These are phyloP conservation scores for Kwoniella shandongensis DNA, from an alignment of 768 basidiomycete genomes.

Conservation along the genomic window DNA sequence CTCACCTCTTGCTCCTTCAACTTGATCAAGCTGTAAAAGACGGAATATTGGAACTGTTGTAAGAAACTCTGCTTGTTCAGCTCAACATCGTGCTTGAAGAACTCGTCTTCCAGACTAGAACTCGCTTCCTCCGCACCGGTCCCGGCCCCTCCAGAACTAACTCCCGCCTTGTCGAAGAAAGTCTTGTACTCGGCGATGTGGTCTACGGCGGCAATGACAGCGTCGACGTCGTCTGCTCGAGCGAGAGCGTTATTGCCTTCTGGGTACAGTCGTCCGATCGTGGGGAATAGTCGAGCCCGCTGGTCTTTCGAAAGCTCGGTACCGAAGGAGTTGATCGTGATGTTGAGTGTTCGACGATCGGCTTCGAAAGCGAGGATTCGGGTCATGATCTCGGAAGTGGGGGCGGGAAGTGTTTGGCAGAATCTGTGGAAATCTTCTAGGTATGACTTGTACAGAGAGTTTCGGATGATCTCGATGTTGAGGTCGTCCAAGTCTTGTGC, in stretches of 20 bases:
- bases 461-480: slow-evolving; percentile 99
- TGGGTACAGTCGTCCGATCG: slow-evolving; percentile 89
- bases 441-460: slow-evolving; percentile 98
- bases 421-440: slow-evolving; percentile 94
- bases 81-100: slow-evolving; percentile 89
- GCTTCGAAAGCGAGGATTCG: slow-evolving; percentile 92
- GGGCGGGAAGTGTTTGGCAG: slow-evolving; percentile 72
- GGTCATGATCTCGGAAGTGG: slow-evolving; percentile 90
- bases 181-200: slow-evolving; percentile 81
- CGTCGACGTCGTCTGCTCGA: slow-evolving; percentile 90
- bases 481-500: slow-evolving; percentile 96
- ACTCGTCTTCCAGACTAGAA: slow-evolving; percentile 77
- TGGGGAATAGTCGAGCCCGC: slow-evolving; percentile 88
- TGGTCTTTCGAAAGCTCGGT: slow-evolving; percentile 94
- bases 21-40: slow-evolving; percentile 74
- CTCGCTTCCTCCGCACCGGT: slow-evolving; percentile 61
- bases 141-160: slow-evolving; percentile 32
- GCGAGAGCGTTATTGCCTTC: slow-evolving; percentile 93
- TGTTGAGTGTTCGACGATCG: slow-evolving; percentile 93
- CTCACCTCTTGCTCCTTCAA: slow-evolving; percentile 59
- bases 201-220: slow-evolving; percentile 84
- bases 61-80: slow-evolving; percentile 92
- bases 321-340: slow-evolving; percentile 98
- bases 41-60: slow-evolving; percentile 93
- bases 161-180: slow-evolving; percentile 72